Conservation (phyloP, 2,329 filamentous ascomycete genomes). For the Paecilomyces sp. region DNA sequence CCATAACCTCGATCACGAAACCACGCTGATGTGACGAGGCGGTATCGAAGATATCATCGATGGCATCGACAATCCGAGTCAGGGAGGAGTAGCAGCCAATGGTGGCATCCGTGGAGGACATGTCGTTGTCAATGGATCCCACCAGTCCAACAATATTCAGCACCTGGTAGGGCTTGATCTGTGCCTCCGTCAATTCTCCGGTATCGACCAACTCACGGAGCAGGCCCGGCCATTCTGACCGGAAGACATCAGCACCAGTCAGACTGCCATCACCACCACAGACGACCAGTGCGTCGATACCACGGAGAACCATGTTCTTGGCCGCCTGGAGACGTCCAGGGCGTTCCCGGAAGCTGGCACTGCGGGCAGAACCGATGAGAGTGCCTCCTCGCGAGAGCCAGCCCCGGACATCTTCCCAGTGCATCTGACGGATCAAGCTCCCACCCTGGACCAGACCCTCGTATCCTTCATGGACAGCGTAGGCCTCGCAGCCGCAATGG, state of each 20-base stretch:
- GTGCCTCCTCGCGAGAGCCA: constrained; percentile 93
- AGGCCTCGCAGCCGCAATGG: constrained; percentile 72
- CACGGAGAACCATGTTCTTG: constrained; percentile 87
- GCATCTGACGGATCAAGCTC: constrained; percentile 77
- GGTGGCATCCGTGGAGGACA: constrained; percentile 93
- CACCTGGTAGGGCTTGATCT: constrained; percentile 70
- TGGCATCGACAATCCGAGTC: constrained; percentile 85
- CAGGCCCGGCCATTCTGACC: constrained; percentile 83
- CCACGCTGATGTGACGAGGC: constrained; percentile 94
- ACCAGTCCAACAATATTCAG: constrained; percentile 96
- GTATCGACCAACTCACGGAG: constrained; percentile 74
- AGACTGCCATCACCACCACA: constrained; percentile 95
- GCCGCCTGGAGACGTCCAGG: constrained; percentile 75
- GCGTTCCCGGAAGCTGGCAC: constrained; percentile 86
- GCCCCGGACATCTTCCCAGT: constrained; percentile 90
- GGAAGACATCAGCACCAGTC: constrained; percentile 90
- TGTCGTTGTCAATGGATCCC: constrained; percentile 96
- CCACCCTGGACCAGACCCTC: constrained; percentile 88
- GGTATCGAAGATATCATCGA: constrained; percentile 88
- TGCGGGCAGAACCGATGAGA: constrained; percentile 89
- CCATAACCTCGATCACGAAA: constrained; percentile 98
- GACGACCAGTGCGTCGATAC: constrained; percentile 93
- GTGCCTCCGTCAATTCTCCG: constrained; percentile 61
- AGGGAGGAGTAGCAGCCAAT: constrained; percentile 96
- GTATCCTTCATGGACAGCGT: constrained; percentile 86